Conservation (phyloP, 139 green algal species). For the Pseudopediastrum boryanum region DNA sequence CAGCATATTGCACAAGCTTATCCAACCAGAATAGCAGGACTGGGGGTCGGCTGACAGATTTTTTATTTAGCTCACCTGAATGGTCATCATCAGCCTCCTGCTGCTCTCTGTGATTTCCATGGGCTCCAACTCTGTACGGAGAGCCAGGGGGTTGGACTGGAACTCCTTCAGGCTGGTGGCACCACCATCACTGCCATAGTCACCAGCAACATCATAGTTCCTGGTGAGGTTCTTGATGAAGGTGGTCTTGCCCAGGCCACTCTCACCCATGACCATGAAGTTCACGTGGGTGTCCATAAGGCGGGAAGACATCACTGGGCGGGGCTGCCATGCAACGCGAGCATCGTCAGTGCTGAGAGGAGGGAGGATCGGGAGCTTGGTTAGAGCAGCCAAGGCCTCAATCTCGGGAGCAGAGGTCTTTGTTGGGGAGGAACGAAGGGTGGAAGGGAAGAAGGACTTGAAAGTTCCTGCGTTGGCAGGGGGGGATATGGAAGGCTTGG, state of each 20-base stretch:
- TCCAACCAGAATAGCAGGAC: too few relatives aligned
- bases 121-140: conserved; percentile 4
- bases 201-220: neutral
- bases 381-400: too few relatives aligned
- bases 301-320: conserved; percentile 10
- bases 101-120: conserved; percentile 3
- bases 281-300: conserved; percentile 8
- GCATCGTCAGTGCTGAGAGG: neutral
- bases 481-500: too few relatives aligned
- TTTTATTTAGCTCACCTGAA: neutral
- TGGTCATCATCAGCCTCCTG: neutral
- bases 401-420: too few relatives aligned
- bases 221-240: conserved; percentile 46
- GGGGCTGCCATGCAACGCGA: conserved; percentile 19
- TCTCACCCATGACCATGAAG: conserved; percentile 24
- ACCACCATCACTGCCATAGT: conserved; percentile 13
- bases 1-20: too few relatives aligned
- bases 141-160: neutral
- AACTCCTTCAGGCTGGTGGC: conserved; percentile 23
- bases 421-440: too few relatives aligned
- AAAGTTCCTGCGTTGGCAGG: too few relatives aligned
- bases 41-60: too few relatives aligned
- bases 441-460: too few relatives aligned
- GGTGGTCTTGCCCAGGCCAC: conserved; percentile 45
- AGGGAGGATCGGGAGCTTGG: too few relatives aligned